Base-by-base conservation (phyloP, 2,329 filamentous ascomycete species). In the Cadophora gregata region DNA sequence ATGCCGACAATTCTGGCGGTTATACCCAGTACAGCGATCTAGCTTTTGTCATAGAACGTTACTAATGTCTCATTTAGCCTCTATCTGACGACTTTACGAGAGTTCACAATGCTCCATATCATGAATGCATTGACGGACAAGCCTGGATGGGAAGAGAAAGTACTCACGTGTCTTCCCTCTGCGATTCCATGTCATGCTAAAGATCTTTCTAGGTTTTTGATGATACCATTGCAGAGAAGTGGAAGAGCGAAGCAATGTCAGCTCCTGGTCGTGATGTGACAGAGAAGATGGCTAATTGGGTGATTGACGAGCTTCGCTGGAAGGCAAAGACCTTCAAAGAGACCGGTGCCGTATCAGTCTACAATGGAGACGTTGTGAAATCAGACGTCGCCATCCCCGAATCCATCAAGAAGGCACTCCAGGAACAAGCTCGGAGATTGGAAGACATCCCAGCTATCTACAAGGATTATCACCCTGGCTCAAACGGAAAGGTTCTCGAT, bases 401-500 rank as follows among this genome's bases (percentile, higher is more conserved):
- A 0, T 72, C 77, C 0, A 69, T 86, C 3, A 74, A 78, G 4
- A 19, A 81, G 0, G 75, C 78, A 0, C 78, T 91, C 3, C 78
- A 73, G 31, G 69, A 73, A 2, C 82, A 80, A 1, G 81, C 85
- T 36, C 74, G 75, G 1, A 74, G 74, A 0, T 78, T 92, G 1
- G 83, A 89, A 66, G 75, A 84, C 21, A 79, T 85, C 0, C 82
- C 84, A 0, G 82, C 84, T 7, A 63, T 78, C 0, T 59, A 79
- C 38, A 83, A 84, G 69, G 88, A 90, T 75, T 91, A 84, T 82
- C 86, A 90, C 75, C 88, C 88, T 0, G 79, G 82, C 2, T 87
- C 84, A 0, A 78, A 86, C 36, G 76, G 79, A 0, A 83, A 82
- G 67, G 87, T 91, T 1, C 81, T 88, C 0, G 84, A 91, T 72